Base-by-base conservation (phyloP, 805 yeast genomes). In the Saccharomycodes ludwigii region DNA sequence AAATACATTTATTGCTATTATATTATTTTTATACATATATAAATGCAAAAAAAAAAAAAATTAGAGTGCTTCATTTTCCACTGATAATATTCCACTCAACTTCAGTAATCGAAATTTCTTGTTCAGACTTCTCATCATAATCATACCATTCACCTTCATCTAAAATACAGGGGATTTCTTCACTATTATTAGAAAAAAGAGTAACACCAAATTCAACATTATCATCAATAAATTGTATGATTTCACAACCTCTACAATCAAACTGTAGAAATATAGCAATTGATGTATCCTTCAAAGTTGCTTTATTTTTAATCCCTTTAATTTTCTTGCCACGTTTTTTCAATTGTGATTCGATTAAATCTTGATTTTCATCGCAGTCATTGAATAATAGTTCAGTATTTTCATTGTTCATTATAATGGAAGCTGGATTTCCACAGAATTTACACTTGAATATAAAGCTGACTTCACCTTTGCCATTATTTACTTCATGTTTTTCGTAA, bases 111-210 rank as follows among this genome's bases (percentile, higher is more conserved):
- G 86, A 72, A 13, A 85, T 95, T 54, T 88, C 96, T 26, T 62
- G 70, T 9, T 73, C 70, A 6, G 79, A 76, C 41, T 74, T 71
- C 35, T 91, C 97, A 52, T 91, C 97, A 49, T 86, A 91, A 46
- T 91, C 98, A 50, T 76, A 91, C 86, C 95, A 86, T 50, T 91
- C 97, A 32, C 71, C 74, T 17, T 82, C 95, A 22, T 64, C 68
- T 18, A 85, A 59, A 34, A 79, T 91, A 17, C 84, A 41, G 32
- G 43, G 36, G 16, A 46, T 47, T 19, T 48, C 47, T 41, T 54
- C 40, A 2, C 24, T 21, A 12, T 43, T 50, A 4, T 52, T 51
- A 6, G 52, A 40, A 4, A 24, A 30, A 25, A 50, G 31, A 22
- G 45, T 43, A 2, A 39, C 52, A 11, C 35, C 30, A 28, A 46